Base-by-base conservation (phyloP, 306 rosid species). In the Cyamopsis tetragonoloba region DNA sequence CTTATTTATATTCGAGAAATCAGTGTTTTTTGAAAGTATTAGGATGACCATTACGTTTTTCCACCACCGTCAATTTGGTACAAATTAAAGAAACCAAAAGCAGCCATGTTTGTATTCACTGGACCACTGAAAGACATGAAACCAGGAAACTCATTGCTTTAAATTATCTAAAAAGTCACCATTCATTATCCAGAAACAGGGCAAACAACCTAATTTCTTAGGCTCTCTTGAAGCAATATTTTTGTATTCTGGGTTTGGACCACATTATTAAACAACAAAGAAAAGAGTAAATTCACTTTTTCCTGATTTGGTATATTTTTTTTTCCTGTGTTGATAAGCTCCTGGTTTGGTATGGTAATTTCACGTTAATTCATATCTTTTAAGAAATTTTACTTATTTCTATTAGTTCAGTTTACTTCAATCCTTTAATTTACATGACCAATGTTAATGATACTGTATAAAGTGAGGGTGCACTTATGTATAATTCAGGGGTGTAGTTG, bases 11-110 rank as follows among this genome's bases (percentile, higher is more conserved):
- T n/a, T n/a, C n/a, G n/a, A n/a, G n/a, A n/a, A n/a, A n/a, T n/a
- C n/a, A n/a, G n/a, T n/a, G n/a, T n/a, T n/a, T n/a, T n/a, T n/a
- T n/a, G n/a, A n/a, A n/a, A n/a, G n/a, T n/a, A n/a, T 42, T 24
- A 3, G 38, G 56, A 34, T 39, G 44, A 15, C 24, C 7, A 24
- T 63, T 18, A 13, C 31, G 70, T 27, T 71, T 15, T 66, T 80
- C 59, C 84, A 66, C 59, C 84, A 66, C 84, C 81, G 81, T 60
- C 84, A 74, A 60, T 73, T 81, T 77, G 82, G 85, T 81, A 63
- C 24, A 77, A n/a, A n/a, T n/a, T n/a, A n/a, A 56, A 81, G 50
- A 69, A 30, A 55, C 72, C 22, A 24, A 31, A 72, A 56, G 73
- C 15, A 47, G 15, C 15, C 5, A 31, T 15, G 22, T 46, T 32